These are phyloP conservation scores for Ophiostoma ulmi DNA, from an alignment of 2,329 filamentous ascomycete genomes.

Conservation along the genomic window DNA sequence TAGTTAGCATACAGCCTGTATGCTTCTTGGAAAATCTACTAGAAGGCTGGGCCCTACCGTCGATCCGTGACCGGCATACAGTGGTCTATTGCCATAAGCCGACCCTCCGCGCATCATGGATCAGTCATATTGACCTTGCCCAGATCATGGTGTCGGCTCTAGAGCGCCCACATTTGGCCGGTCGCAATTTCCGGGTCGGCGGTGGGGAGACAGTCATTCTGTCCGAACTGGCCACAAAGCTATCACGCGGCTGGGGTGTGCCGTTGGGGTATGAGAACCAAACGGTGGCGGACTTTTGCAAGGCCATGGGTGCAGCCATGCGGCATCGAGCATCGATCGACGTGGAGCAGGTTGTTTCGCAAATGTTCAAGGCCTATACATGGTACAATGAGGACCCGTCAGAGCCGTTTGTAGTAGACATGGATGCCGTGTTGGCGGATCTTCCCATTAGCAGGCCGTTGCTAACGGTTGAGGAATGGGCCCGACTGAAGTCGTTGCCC, in stretches of 20 bases:
- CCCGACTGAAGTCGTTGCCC: conserved; percentile 23
- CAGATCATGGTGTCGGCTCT: not conserved
- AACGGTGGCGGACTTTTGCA: conserved; percentile 34
- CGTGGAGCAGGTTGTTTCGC: not conserved
- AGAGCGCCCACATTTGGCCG: not conserved
- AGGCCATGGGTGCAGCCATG: conserved; percentile 34
- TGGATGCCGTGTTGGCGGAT: conserved; percentile 34
- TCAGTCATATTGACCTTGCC: not conserved
- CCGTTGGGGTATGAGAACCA: conserved; percentile 34
- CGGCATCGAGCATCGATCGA: conserved; percentile 24
- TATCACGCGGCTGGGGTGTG: conserved; percentile 34
- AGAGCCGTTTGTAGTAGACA: conserved; percentile 38
- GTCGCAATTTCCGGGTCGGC: not conserved
- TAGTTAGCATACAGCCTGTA: not conserved
- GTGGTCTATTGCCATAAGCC: not conserved
- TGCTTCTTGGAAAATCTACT: not conserved
- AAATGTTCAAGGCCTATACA: conserved; percentile 25
- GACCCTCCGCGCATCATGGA: not conserved
- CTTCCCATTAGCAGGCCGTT: conserved; percentile 31
- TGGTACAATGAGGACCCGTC: conserved; percentile 37
- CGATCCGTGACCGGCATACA: not conserved
- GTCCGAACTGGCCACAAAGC: conserved; percentile 32
- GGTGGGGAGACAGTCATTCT: not conserved
- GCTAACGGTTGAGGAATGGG: conserved; percentile 37
- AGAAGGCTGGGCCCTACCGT: not conserved